These are phyloP conservation scores for Penicillium sp. DNA, from an alignment of 2,329 filamentous ascomycete species.

Conservation along the genomic window DNA sequence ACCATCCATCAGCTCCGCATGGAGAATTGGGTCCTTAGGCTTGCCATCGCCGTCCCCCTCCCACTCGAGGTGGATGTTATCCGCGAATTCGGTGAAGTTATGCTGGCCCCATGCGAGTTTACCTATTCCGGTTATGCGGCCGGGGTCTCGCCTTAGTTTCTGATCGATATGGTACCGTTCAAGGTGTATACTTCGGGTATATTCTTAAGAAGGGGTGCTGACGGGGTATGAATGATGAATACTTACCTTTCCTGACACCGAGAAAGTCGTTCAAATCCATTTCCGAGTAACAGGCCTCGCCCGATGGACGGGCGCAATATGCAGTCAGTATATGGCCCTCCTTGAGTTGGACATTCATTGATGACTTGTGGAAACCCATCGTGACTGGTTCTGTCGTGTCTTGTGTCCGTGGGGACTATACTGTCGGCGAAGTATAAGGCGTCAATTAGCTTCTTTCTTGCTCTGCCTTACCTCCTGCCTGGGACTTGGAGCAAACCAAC, in stretches of 20 bases:
- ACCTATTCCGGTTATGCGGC: slow-evolving; percentile 6
- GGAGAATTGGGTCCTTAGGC: slow-evolving; percentile 19
- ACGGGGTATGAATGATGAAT: not conserved
- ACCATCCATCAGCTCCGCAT: slow-evolving; percentile 17
- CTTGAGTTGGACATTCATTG: slow-evolving; percentile 22
- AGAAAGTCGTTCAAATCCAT: slow-evolving; percentile 23
- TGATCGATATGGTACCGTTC: not conserved
- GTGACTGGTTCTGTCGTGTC: not conserved
- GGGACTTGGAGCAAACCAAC: too few species aligned
- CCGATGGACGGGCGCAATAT: slow-evolving; percentile 20
- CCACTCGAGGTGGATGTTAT: slow-evolving; percentile 16
- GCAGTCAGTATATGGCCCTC: slow-evolving; percentile 24
- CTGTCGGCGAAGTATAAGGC: not conserved
- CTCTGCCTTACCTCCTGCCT: too few species aligned
- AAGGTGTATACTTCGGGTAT: too few species aligned
- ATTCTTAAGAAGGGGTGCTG: not conserved
- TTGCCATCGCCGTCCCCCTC: slow-evolving; percentile 11
- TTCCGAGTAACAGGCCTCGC: slow-evolving; percentile 24
- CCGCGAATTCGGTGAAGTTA: slow-evolving; percentile 14
- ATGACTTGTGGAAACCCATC: slow-evolving; percentile 27
- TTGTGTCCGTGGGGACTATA: not conserved
- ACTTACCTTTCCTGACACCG: slow-evolving; percentile 22
- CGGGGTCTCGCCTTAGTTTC: not conserved
- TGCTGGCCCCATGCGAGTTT: slow-evolving; percentile 22
- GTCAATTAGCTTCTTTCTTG: not conserved